These are phyloP conservation scores for Mycocentrospora acerina DNA, from an alignment of 2,329 filamentous ascomycete species.

Conservation along the genomic window DNA sequence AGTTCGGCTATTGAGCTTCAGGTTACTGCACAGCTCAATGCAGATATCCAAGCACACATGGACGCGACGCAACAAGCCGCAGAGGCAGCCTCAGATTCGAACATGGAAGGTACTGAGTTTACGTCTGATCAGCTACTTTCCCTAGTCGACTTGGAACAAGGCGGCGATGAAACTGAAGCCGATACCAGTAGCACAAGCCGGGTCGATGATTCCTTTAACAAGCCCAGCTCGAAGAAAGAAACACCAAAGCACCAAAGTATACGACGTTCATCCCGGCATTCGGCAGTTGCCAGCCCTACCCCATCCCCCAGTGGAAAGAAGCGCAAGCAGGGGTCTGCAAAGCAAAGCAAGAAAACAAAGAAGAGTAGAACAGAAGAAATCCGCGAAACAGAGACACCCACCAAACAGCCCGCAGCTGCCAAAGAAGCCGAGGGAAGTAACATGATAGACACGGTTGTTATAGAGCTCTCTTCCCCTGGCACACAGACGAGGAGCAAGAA, in stretches of 20 bases:
- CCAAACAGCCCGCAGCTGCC: slow-evolving; percentile 10
- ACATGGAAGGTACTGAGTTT: slow-evolving; percentile 27
- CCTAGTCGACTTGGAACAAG: slow-evolving; percentile 3
- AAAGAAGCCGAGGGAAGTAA: slow-evolving; percentile 22
- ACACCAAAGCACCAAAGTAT: slow-evolving; percentile 20
- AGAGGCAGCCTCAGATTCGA: slow-evolving; percentile 16
- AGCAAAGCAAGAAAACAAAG: slow-evolving; percentile 15
- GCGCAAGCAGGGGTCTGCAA: slow-evolving; percentile 20
- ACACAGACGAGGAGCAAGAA: slow-evolving; percentile 11
- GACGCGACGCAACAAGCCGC: slow-evolving; percentile 4
- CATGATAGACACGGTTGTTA: slow-evolving; percentile 45
- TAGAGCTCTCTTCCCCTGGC: slow-evolving; percentile 21
- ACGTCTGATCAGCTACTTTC: slow-evolving; percentile 15
- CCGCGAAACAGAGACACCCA: background rate
- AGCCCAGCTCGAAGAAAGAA: slow-evolving; percentile 13
- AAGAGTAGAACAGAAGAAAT: slow-evolving; percentile 15
- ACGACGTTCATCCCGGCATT: slow-evolving; percentile 32
- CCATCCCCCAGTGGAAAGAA: slow-evolving; percentile 21
- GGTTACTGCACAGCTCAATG: slow-evolving; percentile 38
- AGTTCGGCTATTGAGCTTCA: slow-evolving; percentile 37
- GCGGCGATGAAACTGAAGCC: slow-evolving; percentile 14
- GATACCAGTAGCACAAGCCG: slow-evolving; percentile 31
- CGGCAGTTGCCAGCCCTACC: slow-evolving; percentile 19
- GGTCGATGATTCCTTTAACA: slow-evolving; percentile 41
- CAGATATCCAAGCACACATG: slow-evolving; percentile 31